A percentile compares a stretch with the other conserved stretches of the same genome.
Evolutionary conservation across 306 rosid species (phyloP).

Genomic region (Glycine tomentella): DNA sequence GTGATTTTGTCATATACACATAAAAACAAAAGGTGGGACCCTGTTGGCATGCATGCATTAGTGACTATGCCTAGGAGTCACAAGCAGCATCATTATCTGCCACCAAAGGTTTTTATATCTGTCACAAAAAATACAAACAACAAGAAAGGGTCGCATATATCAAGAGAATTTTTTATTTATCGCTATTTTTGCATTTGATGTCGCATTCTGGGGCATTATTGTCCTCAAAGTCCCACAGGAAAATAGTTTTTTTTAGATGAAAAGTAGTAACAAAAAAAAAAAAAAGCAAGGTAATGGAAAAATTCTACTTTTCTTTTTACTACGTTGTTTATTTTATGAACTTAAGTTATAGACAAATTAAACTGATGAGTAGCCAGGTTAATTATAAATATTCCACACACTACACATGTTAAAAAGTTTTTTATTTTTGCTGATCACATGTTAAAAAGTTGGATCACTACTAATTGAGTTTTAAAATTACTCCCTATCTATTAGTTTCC

Average conservation of each 20-base stretch:
- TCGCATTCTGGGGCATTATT: too few species aligned
- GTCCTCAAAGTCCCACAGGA: too few species aligned
- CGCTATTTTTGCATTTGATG: too few species aligned
- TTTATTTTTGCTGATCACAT: too few species aligned
- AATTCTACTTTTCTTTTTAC: not conserved
- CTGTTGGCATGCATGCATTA: constrained; percentile 34
- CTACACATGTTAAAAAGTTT: too few species aligned
- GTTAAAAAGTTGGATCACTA: too few species aligned
- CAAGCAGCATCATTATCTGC: constrained; percentile 28
- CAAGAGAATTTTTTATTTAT: not conserved
- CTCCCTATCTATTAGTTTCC: too few species aligned
- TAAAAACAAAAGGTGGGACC: constrained; percentile 13
- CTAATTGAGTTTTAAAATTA: too few species aligned
- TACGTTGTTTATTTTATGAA: not conserved
- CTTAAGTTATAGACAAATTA: not conserved
- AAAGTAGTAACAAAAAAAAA: not conserved
- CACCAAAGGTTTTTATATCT: not conserved
- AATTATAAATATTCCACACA: too few species aligned
- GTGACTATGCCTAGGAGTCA: constrained; percentile 20
- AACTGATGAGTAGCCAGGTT: not conserved
- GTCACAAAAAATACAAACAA: not conserved
- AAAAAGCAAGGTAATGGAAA: not conserved
- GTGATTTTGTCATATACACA: constrained; percentile 20
- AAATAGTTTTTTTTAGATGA: not conserved
- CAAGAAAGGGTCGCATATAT: not conserved